Evolutionary conservation across 768 basidiomycete species (phyloP), one percentile per base, ranked within the genome.

Genomic region (Mycena filopes): DNA sequence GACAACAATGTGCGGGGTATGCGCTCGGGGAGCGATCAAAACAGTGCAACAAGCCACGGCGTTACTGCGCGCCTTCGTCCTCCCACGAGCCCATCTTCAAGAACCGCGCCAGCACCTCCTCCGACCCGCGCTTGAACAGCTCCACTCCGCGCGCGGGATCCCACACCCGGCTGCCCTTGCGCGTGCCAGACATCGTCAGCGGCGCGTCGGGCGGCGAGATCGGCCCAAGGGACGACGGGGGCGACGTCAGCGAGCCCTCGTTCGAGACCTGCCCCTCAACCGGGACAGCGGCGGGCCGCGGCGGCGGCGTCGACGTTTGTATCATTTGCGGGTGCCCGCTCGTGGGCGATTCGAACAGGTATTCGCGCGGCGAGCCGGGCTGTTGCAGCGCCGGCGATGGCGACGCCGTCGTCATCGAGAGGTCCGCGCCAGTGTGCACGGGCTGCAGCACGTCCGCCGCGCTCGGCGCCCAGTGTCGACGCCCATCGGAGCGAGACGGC

Each of bases 101-200:
- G 77, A 96, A 95, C 50, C 92, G 83, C 12, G 91, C 87, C 29
- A 96, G 82, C 26, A 95, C 93, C 71, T 96, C 92, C 75, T 96
- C 94, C 2, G 94, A 95, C 16, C 91, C 91, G 55, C 87, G 87
- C 76, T 95, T 96, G 79, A 96, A 95, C 42, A 92, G 71, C 63
- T 96, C 95, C 3, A 96, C 89, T 46, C 90, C 91, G 23, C 94
- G 88, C 12, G 89, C 88, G 20, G 95, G 95, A 74, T 96, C 94
- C 89, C 92, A 97, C 6, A 92, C 89, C 23, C 94, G 85, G 3
- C 84, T 85, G 23, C 84, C 82, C 70, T 84, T 87, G 51, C 80
- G 76, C 40, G 74, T 54, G 3, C 82, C 76, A 12, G 78, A 72
- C 20, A 76, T 63, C 40, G 75, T 58, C 10, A 79, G 72, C 25